These are phyloP conservation scores for Hypoxylon sp. DNA, from an alignment of 2,329 filamentous ascomycete genomes.

Conservation along the genomic window DNA sequence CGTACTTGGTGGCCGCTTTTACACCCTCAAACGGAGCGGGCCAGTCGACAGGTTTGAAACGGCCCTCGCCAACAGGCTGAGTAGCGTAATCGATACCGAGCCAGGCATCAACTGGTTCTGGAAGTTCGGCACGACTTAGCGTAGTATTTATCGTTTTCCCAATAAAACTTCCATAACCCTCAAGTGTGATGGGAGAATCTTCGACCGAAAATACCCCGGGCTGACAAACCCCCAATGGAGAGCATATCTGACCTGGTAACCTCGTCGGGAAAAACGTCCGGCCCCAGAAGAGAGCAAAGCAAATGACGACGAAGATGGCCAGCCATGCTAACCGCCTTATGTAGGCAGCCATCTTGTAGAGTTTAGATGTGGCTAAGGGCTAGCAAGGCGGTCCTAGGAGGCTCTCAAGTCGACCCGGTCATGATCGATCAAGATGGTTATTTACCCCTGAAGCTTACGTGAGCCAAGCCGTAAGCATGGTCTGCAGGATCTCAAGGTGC, in stretches of 20 bases:
- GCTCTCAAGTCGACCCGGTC: slow-evolving; percentile 21
- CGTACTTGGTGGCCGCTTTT: slow-evolving; percentile 58
- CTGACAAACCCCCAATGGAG: slow-evolving; percentile 24
- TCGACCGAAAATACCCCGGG: slow-evolving; percentile 23
- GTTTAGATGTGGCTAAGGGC: slow-evolving; percentile 4
- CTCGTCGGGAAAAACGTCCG: slow-evolving; percentile 34
- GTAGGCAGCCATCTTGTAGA: slow-evolving; percentile 29
- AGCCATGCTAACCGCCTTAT: slow-evolving; percentile 35
- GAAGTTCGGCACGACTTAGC: slow-evolving; percentile 53
- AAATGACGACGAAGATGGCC: slow-evolving; percentile 37
- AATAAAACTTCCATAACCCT: slow-evolving; percentile 59
- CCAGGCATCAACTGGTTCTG: slow-evolving; percentile 62
- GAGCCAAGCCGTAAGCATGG: slow-evolving; percentile 1
- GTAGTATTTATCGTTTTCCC: slow-evolving; percentile 58
- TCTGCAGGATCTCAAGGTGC: not conserved
- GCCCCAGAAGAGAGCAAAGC: slow-evolving; percentile 38
- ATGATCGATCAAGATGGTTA: slow-evolving; percentile 8
- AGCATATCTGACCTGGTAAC: slow-evolving; percentile 32
- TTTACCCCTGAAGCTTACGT: slow-evolving; percentile 33
- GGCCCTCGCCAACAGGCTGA: slow-evolving; percentile 58
- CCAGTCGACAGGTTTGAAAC: slow-evolving; percentile 60
- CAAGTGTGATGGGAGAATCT: slow-evolving; percentile 46
- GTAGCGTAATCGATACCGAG: slow-evolving; percentile 63
- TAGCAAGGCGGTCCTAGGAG: slow-evolving; percentile 8
- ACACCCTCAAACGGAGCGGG: slow-evolving; percentile 59